Conservation (phyloP, 176 grass and related monocot species). For the Miscanthus lutarioriparius region DNA sequence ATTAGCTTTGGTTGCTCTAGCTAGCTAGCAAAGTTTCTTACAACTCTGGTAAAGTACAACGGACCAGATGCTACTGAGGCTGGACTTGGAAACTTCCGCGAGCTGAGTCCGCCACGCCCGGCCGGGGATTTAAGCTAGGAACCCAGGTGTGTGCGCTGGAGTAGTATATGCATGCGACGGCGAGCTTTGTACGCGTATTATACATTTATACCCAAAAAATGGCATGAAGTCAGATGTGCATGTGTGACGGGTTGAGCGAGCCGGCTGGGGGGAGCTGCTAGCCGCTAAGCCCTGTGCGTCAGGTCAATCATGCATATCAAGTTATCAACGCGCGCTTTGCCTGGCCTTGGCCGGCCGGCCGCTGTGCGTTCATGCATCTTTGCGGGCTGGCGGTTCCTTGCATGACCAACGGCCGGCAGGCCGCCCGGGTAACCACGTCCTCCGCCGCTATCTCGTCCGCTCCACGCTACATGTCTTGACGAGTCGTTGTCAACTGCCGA, state of each 20-base stretch:
- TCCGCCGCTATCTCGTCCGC: background rate
- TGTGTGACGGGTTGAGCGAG: background rate
- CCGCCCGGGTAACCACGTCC: background rate
- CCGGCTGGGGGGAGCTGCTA: background rate
- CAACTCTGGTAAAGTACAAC: too few relatives aligned
- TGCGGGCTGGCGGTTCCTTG: background rate
- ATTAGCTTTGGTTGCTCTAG: too few relatives aligned
- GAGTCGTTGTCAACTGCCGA: background rate
- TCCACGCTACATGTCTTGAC: background rate
- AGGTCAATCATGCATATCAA: background rate
- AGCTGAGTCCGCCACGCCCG: too few relatives aligned
- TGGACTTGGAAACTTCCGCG: too few relatives aligned
- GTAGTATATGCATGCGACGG: background rate
- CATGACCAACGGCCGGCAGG: background rate
- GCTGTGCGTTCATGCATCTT: constrained; percentile 9
- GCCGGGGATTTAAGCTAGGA: too few relatives aligned
- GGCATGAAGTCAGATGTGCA: background rate
- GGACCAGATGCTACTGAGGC: too few relatives aligned
- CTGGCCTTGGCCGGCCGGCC: background rate
- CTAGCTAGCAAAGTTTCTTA: too few relatives aligned
- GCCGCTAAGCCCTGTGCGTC: too few relatives aligned
- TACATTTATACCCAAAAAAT: background rate
- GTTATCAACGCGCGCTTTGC: background rate
- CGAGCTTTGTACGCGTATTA: background rate
- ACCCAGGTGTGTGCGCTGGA: too few relatives aligned